Evolutionary conservation across 805 yeast species (phyloP), one percentile per base, ranked within the genome.

Genomic region (Tetrapisispora pingtungensis): DNA sequence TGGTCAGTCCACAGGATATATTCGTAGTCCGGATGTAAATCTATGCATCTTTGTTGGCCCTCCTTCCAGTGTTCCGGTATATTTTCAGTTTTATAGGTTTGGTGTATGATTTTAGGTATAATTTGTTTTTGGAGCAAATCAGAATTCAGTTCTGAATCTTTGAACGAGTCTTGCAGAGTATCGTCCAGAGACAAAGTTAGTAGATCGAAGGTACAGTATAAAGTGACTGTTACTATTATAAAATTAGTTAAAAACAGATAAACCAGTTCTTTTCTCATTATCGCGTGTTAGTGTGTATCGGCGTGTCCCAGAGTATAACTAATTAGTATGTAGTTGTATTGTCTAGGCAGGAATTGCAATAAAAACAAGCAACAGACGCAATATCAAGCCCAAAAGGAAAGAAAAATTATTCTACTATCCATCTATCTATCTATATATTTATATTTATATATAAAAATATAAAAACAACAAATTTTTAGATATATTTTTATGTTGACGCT

Each of bases 101-200:
- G 97, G 60, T 88, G 97, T 43, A 88, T 86, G 59, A 87, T 87
- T 56, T 82, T 84, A 32, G 97, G 97, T 39, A 88, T 85, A 33
- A 81, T 58, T 45, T 71, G 72, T 12, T 42, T 33, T 17, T 20
- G 26, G 24, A 38, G 34, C 4, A 33, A 12, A 18, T 69, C 68
- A 36, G 52, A 47, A 51, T 78, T 75, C 36, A 83, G 57, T 48
- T 84, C 93, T 13, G 69, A 65, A 41, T 75, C 75, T 14, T 74
- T 58, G 18, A 84, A 67, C 1, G 82, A 83, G 55, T 81, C 84
- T 14, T 71, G 65, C 53, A 69, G 70, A 0, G 86, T 68, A 57
- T 80, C 85, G 59, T 84, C 93, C 51, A 81, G 70, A 13, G 82
- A 66, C 45, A 86, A 64, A 4, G 87, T 75, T 39, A 86, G 75